A percentile compares a stretch with the other conserved stretches of the same genome.
Conservation (phyloP, 768 basidiomycete genomes). For the Macrolepiota dolichaula region DNA sequence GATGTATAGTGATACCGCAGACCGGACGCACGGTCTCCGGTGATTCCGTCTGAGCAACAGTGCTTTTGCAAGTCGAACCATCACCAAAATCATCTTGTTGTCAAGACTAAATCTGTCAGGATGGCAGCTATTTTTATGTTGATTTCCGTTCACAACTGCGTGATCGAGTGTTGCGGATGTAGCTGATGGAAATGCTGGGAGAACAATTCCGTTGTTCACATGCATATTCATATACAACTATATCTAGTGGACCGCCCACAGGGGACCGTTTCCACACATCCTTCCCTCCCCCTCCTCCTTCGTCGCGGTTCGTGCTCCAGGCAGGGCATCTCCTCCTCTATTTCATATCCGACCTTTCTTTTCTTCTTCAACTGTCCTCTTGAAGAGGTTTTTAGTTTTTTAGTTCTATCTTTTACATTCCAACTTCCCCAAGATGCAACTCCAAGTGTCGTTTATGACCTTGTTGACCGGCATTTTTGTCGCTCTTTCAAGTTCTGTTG, state of each 20-base stretch:
- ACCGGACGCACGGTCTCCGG: not conserved
- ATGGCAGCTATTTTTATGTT: conserved; percentile 1
- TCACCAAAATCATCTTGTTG: not conserved
- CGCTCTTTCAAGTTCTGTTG: conserved; percentile 32
- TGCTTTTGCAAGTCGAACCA: not conserved
- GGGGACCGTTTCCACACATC: not conserved
- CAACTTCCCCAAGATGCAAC: conserved; percentile 41
- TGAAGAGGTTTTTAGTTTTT: conserved; percentile 2
- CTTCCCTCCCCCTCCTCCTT: conserved; percentile 15
- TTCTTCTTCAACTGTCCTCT: conserved; percentile 21
- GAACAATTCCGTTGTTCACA: not conserved
- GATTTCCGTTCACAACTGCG: conserved; percentile 6
- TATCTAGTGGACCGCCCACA: not conserved
- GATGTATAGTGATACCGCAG: not conserved
- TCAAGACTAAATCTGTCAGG: conserved; percentile 1
- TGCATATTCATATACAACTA: conserved; percentile 1
- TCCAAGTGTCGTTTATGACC: conserved; percentile 45
- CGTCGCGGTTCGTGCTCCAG: conserved; percentile 22
- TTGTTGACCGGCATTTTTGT: conserved; percentile 52
- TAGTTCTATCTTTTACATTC: not conserved
- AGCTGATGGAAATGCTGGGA: conserved; percentile 3
- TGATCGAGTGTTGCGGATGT: not conserved
- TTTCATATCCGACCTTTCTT: conserved; percentile 19
- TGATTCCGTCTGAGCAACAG: not conserved
- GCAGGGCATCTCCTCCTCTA: conserved; percentile 19